These are phyloP conservation scores for Aspergillus ochraceus DNA, from an alignment of 2,329 filamentous ascomycete species.

Conservation along the genomic window DNA sequence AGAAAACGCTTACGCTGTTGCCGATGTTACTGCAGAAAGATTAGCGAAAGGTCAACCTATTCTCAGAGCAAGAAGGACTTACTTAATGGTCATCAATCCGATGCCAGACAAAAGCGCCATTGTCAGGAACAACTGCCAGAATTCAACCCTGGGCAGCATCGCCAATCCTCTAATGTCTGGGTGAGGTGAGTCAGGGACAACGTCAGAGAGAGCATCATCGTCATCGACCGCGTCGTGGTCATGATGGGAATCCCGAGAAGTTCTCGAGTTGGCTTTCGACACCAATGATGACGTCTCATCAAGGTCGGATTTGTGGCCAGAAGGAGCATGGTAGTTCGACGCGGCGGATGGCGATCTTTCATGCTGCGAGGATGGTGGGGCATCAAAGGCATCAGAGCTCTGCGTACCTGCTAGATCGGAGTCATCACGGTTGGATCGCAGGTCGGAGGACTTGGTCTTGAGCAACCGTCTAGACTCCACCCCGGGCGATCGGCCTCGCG, in stretches of 20 bases:
- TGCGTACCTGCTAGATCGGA: constrained; percentile 40
- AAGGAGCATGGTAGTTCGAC: constrained; percentile 24
- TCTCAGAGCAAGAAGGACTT: constrained; percentile 1
- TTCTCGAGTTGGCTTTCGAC: constrained; percentile 59
- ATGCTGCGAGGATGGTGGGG: constrained; percentile 23
- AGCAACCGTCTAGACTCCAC: constrained; percentile 34
- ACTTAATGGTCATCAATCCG: constrained; percentile 99
- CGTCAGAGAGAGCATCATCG: constrained; percentile 58
- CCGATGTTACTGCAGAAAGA: constrained; percentile 75
- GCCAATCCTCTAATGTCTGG: constrained; percentile 86
- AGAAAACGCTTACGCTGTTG: constrained; percentile 61
- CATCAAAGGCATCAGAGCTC: constrained; percentile 31
- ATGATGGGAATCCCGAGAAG: constrained; percentile 51
- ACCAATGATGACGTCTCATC: constrained; percentile 83
- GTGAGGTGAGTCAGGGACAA: constrained; percentile 70
- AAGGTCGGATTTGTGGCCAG: constrained; percentile 40
- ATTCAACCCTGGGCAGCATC: constrained; percentile 71
- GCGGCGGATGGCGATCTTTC: constrained; percentile 31
- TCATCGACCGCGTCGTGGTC: constrained; percentile 20
- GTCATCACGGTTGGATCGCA: constrained; percentile 23
- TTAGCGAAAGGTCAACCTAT: constrained; percentile 29
- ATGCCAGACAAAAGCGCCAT: constrained; percentile 91
- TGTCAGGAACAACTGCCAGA: constrained; percentile 86
- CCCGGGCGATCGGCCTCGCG: constrained; percentile 28
- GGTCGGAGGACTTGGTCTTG: constrained; percentile 32